Base-by-base conservation (phyloP, 1,284 basidiomycete species). In the Hortiboletus rubellus region DNA sequence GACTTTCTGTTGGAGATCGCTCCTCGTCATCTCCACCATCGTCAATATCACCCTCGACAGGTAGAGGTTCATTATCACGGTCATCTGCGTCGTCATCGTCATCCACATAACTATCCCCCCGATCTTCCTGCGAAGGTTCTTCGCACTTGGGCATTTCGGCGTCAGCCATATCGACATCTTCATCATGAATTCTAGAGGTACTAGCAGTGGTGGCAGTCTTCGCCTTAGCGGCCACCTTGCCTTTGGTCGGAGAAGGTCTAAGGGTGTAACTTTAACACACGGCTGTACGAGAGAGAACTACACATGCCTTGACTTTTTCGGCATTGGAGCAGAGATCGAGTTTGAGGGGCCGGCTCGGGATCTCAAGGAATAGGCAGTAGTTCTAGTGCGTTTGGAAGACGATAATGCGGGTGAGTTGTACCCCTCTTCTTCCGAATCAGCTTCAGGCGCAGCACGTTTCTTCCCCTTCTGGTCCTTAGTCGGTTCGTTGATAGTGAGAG, bases 381-480 rank as follows among this genome's bases (percentile, higher is more conserved):
- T 76, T 59, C 81, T 81, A 51, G 77, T 76, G 63, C 85, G 83
- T 74, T 91, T 91, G 59, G 76, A 76, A 50, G 83, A 64, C 50
- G 73, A 70, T 52, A 76, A 68, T 58, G 72, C 58, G 55, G 73
- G 77, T 56, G 81, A 74, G 55, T 74, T 76, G 62, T 72, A 67
- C 50, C 68, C 70, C 52, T 81, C 78, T 71, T 89, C 86, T 74
- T 89, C 86, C 50, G 83, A 83, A 60, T 74, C 73, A 43, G 77
- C 74, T 74, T 91, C 89, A 48, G 88, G 86, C 27, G 78, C 81
- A 45, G 90, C 90, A 65, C 90, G 89, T 76, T 92, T 92, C 84
- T 92, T 92, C 61, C 90, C 90, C 76, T 92, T 92, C 62, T 75
- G 72, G 74, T 91, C 89, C 67, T 81, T 81, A 2, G 76, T 61